These are phyloP conservation scores for Ustilago curta DNA, from an alignment of 1,284 basidiomycete species.

Conservation along the genomic window DNA sequence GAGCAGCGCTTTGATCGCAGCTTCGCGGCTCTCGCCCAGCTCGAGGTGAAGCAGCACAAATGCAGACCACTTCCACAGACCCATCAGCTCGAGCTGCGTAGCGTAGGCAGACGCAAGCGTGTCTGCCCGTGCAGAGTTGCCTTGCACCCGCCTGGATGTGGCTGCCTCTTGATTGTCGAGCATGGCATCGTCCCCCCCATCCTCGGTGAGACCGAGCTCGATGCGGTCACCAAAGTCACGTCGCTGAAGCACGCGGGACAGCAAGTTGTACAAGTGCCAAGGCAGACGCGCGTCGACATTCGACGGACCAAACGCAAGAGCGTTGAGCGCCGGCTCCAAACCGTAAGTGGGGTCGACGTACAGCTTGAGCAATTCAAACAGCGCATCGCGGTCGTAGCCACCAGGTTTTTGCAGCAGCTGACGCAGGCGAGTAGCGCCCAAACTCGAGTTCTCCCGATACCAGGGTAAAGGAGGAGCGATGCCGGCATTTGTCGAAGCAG, in stretches of 20 bases:
- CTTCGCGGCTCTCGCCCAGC: constrained; percentile 76
- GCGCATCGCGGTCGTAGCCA: constrained; percentile 74
- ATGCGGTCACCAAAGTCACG: constrained; percentile 86
- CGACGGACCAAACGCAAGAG: constrained; percentile 81
- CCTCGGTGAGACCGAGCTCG: constrained; percentile 66
- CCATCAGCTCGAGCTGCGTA: constrained; percentile 83
- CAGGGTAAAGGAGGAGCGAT: constrained; percentile 68
- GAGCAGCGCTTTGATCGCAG: constrained; percentile 84
- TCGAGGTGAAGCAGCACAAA: constrained; percentile 93
- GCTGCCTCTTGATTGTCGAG: constrained; percentile 74
- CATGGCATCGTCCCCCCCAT: constrained; percentile 64
- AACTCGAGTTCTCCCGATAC: constrained; percentile 58
- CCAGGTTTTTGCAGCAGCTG: constrained; percentile 49
- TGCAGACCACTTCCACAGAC: constrained; percentile 84
- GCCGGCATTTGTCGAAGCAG: constrained; percentile 18
- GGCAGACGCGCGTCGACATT: constrained; percentile 84
- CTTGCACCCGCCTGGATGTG: constrained; percentile 18
- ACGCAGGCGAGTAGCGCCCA: constrained; percentile 53
- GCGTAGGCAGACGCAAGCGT: constrained; percentile 85
- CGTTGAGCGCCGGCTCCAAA: constrained; percentile 73
- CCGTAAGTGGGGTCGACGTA: constrained; percentile 74
- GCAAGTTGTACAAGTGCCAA: constrained; percentile 92
- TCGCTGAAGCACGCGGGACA: constrained; percentile 83
- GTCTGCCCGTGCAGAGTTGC: constrained; percentile 78
- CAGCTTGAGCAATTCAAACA: constrained; percentile 86